Evolutionary conservation across 169 alveolate species (phyloP).

Genomic region (Plasmodium falciparum): DNA sequence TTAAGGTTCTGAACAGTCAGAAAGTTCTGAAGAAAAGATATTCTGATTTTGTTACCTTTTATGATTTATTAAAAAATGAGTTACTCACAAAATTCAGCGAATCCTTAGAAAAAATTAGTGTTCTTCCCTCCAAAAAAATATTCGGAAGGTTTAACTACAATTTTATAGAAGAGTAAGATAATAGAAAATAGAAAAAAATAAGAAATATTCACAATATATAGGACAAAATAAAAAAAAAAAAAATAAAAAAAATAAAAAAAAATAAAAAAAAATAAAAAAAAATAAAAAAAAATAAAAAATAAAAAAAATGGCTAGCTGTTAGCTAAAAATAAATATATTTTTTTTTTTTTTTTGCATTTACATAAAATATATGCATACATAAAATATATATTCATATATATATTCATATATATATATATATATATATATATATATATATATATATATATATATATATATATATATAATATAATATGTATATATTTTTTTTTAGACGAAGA

Average conservation of each 20-base stretch:
- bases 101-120: constrained; percentile 33
- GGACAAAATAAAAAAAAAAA: not conserved
- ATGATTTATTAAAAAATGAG: constrained; percentile 37
- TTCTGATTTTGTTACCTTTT: constrained; percentile 52
- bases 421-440: not conserved
- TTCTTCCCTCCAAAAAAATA: constrained; percentile 45
- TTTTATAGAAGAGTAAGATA: constrained; percentile 59
- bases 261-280: no score
- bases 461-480: no score
- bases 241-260: not conserved
- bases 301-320: not conserved
- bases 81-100: constrained; percentile 32
- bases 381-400: no score
- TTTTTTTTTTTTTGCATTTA: not conserved
- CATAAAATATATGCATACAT: not conserved
- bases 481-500: constrained; percentile 17
- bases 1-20: constrained; percentile 61
- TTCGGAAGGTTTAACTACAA: constrained; percentile 58
- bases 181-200: not conserved
- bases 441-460: not conserved
- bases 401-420: no score
- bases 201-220: not conserved
- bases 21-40: constrained; percentile 50
- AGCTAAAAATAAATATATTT: not conserved
- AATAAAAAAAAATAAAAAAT: no score